Evolutionary conservation across 108 stramenopile species (phyloP), one percentile per base, ranked within the genome.

Genomic region (Cyclotella baltica): DNA sequence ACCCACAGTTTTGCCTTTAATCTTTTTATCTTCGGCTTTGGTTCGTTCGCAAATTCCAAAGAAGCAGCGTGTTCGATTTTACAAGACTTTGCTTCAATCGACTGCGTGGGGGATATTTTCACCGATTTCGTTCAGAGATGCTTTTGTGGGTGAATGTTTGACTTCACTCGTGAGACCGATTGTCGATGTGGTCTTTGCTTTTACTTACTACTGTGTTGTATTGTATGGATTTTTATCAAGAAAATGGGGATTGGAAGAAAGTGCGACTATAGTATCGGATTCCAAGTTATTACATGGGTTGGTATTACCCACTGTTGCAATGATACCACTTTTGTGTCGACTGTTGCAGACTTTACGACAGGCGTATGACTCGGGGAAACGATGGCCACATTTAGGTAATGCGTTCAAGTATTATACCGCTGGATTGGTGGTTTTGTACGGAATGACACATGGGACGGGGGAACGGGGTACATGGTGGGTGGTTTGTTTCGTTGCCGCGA

Each of bases 321-420:
- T 96, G 5, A 40, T 88, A 13, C 93, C 93, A 0, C 69, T 96
- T 33, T 91, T 87, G 87, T 80, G 87, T 65, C 88, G 85, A 65
- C 93, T 93, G 59, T 76, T 94, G 59, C 96, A 96, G 78, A 93
- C 91, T 28, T 80, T 96, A 19, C 83, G 93, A 37, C 89, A 91
- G 70, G 87, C 88, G 28, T 93, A 90, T 72, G 96, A 96, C 71
- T 61, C 70, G 4, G 83, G 88, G 30, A 84, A 90, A 53, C 48
- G 93, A 52, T 96, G 96, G 96, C 96, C 96, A 0, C 77, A 92
- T 73, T 73, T 89, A 22, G 96, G 90, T n/a, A 92, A 96, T 75
- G 78, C 93, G 9, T 73, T 92, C 65, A 96, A 96, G 77, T 93
- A 96, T 59, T 66, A 92, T 6, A 83, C 86, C 5, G 90, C 96